A percentile compares a stretch with the other conserved stretches of the same genome.
Conservation (phyloP, 257 asterid genomes). For the Solanum phureja region DNA sequence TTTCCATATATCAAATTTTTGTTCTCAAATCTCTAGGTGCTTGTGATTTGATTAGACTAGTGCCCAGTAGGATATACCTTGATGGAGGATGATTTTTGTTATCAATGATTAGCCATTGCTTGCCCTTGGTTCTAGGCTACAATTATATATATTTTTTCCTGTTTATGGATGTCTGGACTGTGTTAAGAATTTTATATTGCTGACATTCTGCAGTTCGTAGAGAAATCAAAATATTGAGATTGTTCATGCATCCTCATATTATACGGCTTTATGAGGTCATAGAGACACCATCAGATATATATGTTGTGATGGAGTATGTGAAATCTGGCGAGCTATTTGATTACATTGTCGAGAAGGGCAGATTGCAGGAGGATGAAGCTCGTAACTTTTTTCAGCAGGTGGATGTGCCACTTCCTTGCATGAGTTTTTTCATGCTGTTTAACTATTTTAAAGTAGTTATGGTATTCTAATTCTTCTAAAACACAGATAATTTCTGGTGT, state of each 20-base stretch:
- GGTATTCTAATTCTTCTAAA: constrained; percentile 6
- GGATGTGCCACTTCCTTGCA: background rate
- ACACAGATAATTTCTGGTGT: constrained; percentile 90
- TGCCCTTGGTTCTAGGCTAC: background rate
- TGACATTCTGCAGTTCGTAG: constrained; percentile 64
- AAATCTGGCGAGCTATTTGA: constrained; percentile 90
- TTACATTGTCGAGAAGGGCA: constrained; percentile 93
- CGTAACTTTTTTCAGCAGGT: constrained; percentile 93
- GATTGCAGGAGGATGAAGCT: constrained; percentile 85
- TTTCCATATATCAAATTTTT: background rate
- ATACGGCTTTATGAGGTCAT: constrained; percentile 95
- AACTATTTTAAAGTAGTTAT: background rate
- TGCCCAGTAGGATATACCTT: background rate
- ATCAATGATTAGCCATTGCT: background rate
- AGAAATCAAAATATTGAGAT: constrained; percentile 81
- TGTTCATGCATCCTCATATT: constrained; percentile 94
- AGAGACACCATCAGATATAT: constrained; percentile 78
- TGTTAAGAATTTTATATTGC: background rate
- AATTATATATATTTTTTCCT: background rate
- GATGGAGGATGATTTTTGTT: background rate
- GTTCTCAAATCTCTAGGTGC: background rate
- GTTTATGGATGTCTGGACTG: background rate
- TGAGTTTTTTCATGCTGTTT: background rate
- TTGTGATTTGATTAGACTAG: background rate
- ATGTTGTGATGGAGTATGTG: constrained; percentile 90